Evolutionary conservation across 805 yeast genomes (phyloP).

Genomic region (Saccharomycopsis sp.): DNA sequence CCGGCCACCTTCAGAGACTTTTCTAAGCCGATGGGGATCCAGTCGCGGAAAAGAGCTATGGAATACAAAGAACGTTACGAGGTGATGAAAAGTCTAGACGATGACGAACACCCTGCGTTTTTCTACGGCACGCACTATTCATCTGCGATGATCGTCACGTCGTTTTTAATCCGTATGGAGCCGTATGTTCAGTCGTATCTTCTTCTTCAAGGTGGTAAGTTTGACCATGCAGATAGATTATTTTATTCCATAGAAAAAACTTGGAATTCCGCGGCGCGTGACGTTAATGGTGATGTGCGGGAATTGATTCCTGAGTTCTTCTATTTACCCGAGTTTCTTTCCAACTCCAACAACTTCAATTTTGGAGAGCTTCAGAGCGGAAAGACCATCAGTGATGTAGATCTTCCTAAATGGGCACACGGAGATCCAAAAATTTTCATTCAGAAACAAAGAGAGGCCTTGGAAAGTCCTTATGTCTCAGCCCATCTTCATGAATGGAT

Average conservation of each 20-base stretch:
- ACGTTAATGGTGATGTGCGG: conserved; percentile 80
- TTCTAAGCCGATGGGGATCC: conserved; percentile 91
- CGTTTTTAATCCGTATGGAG: conserved; percentile 65
- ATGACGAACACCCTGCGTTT: conserved; percentile 62
- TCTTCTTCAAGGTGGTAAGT: conserved; percentile 77
- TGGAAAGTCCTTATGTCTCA: conserved; percentile 78
- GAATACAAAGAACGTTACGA: conserved; percentile 68
- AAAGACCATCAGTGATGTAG: conserved; percentile 49
- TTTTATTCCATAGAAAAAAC: conserved; percentile 71
- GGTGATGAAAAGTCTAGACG: conserved; percentile 57
- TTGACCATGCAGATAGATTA: conserved; percentile 82
- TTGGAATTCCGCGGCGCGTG: conserved; percentile 74
- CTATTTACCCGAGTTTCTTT: conserved; percentile 71
- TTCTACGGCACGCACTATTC: conserved; percentile 94
- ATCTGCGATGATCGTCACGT: conserved; percentile 87
- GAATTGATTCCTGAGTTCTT: conserved; percentile 85
- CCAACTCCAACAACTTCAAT: conserved; percentile 57
- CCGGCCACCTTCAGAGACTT: conserved; percentile 65
- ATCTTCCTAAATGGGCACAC: conserved; percentile 78
- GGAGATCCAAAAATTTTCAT: conserved; percentile 70
- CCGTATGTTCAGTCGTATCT: conserved; percentile 80
- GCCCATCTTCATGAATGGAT: conserved; percentile 76
- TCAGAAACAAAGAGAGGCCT: conserved; percentile 69
- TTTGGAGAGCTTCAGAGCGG: conserved; percentile 69
- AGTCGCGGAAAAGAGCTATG: conserved; percentile 48